Base-by-base conservation (phyloP, 805 yeast species). In the Yueomyces sp. region DNA sequence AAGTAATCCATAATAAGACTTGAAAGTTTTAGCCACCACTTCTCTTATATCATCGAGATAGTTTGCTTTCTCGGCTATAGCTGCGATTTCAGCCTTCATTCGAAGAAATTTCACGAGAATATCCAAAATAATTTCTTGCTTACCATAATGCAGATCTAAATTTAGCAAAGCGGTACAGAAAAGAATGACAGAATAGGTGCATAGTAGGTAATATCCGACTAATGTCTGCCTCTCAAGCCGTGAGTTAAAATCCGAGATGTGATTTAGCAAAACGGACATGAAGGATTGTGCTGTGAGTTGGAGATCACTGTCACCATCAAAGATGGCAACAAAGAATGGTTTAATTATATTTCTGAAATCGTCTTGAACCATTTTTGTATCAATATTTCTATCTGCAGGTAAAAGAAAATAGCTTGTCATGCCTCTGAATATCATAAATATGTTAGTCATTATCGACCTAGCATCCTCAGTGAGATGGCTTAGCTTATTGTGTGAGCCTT, bases 41-140 rank as follows among this genome's bases (percentile, higher is more conserved):
- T 45, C 48, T 3, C 52, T 44, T 3, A 61, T 55, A 4, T 51
- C 47, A 3, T 47, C 49, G 26, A 57, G 50, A 27, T 46, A 42
- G 2, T 60, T 52, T 8, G 56, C 52, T 3, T 54, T 49, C 32
- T 53, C 56, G 30, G 66, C 49, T 7, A 49, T 40, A 4, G 46
- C 49, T 5, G 60, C 59, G 19, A 71, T 49, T 31, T 49, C 52
- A 6, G 58, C 42, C 42, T 73, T 54, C 42, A 60, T 54, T 38
- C 70, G 68, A 43, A 74, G 46, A 41, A 66, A 63, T 38, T 63
- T 60, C 4, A 65, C 63, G 32, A 71, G 51, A 28, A 70, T 59
- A 41, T 63, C 68, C 42, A 73, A 48, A 4, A 67, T 43, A 32
- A 60, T 56, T 19, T 67, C 68, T 47, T 60, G 48, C 47, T 61